Conservation (phyloP, 2,329 filamentous ascomycete species). For the Fusarium sp. region DNA sequence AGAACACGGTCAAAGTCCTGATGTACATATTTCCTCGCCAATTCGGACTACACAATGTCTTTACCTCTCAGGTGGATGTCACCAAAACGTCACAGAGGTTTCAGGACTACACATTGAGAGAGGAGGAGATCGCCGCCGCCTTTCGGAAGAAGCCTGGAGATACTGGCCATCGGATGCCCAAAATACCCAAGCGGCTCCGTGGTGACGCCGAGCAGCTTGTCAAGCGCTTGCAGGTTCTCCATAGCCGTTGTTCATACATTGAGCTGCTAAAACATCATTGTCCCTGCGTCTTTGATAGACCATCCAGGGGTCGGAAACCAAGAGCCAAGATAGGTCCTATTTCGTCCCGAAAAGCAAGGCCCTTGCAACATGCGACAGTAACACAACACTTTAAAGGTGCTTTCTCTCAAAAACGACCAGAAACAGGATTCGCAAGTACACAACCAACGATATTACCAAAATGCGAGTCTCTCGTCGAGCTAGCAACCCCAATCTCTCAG, state of each 20-base stretch:
- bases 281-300: conserved; percentile 61
- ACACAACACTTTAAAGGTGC: conserved; percentile 31
- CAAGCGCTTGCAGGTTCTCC: conserved; percentile 77
- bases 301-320: conserved; percentile 12
- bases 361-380: conserved; percentile 4
- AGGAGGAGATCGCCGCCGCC: conserved; percentile 78
- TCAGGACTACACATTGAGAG: conserved; percentile 88
- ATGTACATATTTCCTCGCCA: conserved; percentile 96
- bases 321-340: conserved; percentile 13
- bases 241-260: conserved; percentile 84
- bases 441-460: conserved; percentile 26
- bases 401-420: conserved; percentile 14
- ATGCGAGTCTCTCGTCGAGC: conserved; percentile 69
- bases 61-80: conserved; percentile 77
- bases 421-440: conserved; percentile 13
- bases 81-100: conserved; percentile 80
- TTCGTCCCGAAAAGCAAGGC: conserved; percentile 12
- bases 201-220: conserved; percentile 74
- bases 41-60: conserved; percentile 93
- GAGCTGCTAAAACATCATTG: conserved; percentile 87
- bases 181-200: conserved; percentile 77
- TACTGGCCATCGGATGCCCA: conserved; percentile 39
- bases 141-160: conserved; percentile 38
- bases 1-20: conserved; percentile 79
- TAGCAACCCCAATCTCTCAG: conserved; percentile 76